Conservation (phyloP, 176 grass and related monocot species). For the Pontederia crassipes region DNA sequence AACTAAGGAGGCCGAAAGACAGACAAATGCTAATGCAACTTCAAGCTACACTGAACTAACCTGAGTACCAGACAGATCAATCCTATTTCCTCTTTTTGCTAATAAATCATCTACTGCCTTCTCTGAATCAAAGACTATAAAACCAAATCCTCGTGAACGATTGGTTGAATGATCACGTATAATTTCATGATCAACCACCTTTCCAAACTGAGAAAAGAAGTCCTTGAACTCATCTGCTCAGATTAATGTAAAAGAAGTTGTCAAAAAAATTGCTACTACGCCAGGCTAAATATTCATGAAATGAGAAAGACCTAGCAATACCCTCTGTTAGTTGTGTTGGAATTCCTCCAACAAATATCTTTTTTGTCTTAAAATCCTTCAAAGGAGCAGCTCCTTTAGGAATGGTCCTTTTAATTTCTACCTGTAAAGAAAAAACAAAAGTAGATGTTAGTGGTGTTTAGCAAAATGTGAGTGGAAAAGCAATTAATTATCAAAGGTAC, state of each 20-base stretch:
- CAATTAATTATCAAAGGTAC: neutral
- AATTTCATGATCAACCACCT: conserved; percentile 80
- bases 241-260: conserved; percentile 17
- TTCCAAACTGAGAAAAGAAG: conserved; percentile 67
- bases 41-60: conserved; percentile 43
- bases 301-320: conserved; percentile 20
- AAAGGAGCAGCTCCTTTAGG: conserved; percentile 55
- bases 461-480: neutral
- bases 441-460: neutral
- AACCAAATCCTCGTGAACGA: conserved; percentile 81
- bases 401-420: conserved; percentile 96
- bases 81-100: conserved; percentile 88
- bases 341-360: conserved; percentile 91
- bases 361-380: conserved; percentile 79
- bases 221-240: conserved; percentile 68
- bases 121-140: conserved; percentile 90
- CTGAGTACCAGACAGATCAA: conserved; percentile 73
- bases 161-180: conserved; percentile 78
- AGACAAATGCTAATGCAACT: no score
- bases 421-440: conserved; percentile 28
- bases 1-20: no score
- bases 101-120: conserved; percentile 79
- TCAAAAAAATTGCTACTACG: conserved; percentile 1
- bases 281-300: neutral
- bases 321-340: conserved; percentile 61